Percentiles rank a stretch among this genome's conserved stretches.
phyloP scores from a whole-genome alignment of 2,329 filamentous ascomycete species.

The Aureobasidium sp. region DNA sequence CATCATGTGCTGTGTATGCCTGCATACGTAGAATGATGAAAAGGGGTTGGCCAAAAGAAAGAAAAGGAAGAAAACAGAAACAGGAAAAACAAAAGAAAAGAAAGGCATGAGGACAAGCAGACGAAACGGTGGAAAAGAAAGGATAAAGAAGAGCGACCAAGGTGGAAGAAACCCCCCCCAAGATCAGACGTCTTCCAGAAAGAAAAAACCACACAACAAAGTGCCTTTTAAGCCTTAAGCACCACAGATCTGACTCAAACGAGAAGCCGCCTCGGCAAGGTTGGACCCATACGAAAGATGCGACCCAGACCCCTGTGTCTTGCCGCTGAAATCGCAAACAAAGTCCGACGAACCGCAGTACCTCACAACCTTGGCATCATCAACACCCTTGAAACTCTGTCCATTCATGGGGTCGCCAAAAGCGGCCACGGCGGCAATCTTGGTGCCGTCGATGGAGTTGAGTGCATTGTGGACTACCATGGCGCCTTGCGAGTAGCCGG shows the following conservation, averaged over 20 bases:
- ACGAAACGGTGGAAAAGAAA: too few relatives aligned
- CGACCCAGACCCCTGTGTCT: constrained; percentile 17
- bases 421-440: constrained; percentile 22
- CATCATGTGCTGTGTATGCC: too few relatives aligned
- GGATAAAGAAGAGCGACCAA: too few relatives aligned
- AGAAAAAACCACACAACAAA: too few relatives aligned
- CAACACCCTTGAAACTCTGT: constrained; percentile 20
- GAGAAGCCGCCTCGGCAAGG: constrained; percentile 20
- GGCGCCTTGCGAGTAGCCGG: constrained; percentile 24
- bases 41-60: too few relatives aligned
- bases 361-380: constrained; percentile 19
- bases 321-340: constrained; percentile 19
- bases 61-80: too few relatives aligned
- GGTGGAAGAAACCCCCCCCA: too few relatives aligned
- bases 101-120: too few relatives aligned
- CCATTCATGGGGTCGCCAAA: constrained; percentile 25
- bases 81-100: too few relatives aligned
- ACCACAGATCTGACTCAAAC: constrained; percentile 15
- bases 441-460: constrained; percentile 17
- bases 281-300: constrained; percentile 21
- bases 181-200: too few relatives aligned
- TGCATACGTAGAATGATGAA: too few relatives aligned
- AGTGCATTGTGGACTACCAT: constrained; percentile 21
- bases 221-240: background rate
- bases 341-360: constrained; percentile 20